Evolutionary conservation across 2,329 filamentous ascomycete genomes (phyloP), one percentile per base, ranked within the genome.

Genomic region (Truncatella angustata): DNA sequence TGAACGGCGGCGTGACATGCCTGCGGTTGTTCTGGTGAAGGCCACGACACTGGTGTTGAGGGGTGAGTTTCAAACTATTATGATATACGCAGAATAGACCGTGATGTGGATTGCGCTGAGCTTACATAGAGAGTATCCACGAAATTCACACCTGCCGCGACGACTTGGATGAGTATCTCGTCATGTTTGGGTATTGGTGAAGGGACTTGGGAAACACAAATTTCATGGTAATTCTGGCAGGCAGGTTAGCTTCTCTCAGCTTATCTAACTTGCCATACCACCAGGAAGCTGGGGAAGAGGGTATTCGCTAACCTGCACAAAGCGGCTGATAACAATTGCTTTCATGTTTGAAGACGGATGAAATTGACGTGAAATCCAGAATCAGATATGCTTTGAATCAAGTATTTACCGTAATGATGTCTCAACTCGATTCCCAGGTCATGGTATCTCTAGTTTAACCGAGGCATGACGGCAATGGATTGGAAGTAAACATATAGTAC

Each of bases 11-110:
- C 28, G 69, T 70, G 34, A 81, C 73, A 50, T 81, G 74, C n/a
- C 72, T 73, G 26, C 69, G 71, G 61, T 84, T 84, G 62, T 85
- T 85, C 59, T 85, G 81, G 59, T 85, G 82, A 56, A 77, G 74
- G 6, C 81, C 82, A 60, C 73, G 73, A 2, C 77, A 78, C 70
- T 73, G 42, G 28, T 30, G 18, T 4, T 36, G 28, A n/a, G n/a
- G n/a, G n/a, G n/a, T n/a, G n/a, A n/a, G n/a, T n/a, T n/a, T n/a
- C n/a, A n/a, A n/a, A n/a, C n/a, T n/a, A n/a, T n/a, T n/a, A n/a
- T n/a, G n/a, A n/a, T n/a, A n/a, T n/a, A n/a, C n/a, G n/a, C n/a
- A n/a, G n/a, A n/a, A n/a, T n/a, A n/a, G n/a, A n/a, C n/a, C n/a
- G n/a, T n/a, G n/a, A n/a, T n/a, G 44, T 47, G 28, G 11, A 20